Percentiles rank a stretch among this genome's conserved stretches.
phyloP scores from a whole-genome alignment of 2,329 filamentous ascomycete species.

The Westerdykella sp. region DNA sequence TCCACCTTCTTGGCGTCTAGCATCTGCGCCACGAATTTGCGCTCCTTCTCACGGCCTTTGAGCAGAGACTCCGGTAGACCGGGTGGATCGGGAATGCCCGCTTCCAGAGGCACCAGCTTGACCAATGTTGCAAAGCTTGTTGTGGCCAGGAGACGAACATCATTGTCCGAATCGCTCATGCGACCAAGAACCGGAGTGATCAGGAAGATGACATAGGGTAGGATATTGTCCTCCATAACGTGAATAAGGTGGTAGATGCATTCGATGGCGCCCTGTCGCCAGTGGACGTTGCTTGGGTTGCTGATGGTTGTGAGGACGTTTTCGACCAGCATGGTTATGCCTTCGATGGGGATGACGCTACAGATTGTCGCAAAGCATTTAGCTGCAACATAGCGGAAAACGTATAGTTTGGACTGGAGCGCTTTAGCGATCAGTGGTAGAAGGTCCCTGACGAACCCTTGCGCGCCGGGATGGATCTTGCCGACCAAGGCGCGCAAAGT shows the following conservation, averaged over 20 bases:
- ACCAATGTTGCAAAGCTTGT: slow-evolving; percentile 96
- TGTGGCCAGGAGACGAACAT: slow-evolving; percentile 87
- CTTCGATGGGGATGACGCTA: slow-evolving; percentile 89
- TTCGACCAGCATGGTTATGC: slow-evolving; percentile 93
- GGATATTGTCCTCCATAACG: slow-evolving; percentile 92
- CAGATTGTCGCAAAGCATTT: slow-evolving; percentile 97
- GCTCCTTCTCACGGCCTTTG: slow-evolving; percentile 83
- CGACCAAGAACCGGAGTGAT: slow-evolving; percentile 93
- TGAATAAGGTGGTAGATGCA: slow-evolving; percentile 95
- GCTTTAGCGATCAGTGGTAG: slow-evolving; percentile 83
- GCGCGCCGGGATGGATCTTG: slow-evolving; percentile 69
- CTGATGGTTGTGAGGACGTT: slow-evolving; percentile 86
- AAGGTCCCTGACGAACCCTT: slow-evolving; percentile 74
- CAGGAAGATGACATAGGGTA: slow-evolving; percentile 98
- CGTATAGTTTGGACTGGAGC: slow-evolving; percentile 78
- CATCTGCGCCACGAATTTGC: slow-evolving; percentile 94
- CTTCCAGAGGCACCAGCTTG: slow-evolving; percentile 93
- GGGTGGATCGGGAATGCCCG: slow-evolving; percentile 92
- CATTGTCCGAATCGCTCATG: slow-evolving; percentile 98
- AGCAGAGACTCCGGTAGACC: slow-evolving; percentile 84
- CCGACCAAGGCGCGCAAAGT: slow-evolving; percentile 87
- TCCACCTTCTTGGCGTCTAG: slow-evolving; percentile 97
- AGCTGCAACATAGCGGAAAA: slow-evolving; percentile 92
- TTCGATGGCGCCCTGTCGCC: slow-evolving; percentile 89
- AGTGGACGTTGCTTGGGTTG: slow-evolving; percentile 81